Conservation (phyloP, 2,329 filamentous ascomycete genomes). For the Microsporum audouinii region DNA sequence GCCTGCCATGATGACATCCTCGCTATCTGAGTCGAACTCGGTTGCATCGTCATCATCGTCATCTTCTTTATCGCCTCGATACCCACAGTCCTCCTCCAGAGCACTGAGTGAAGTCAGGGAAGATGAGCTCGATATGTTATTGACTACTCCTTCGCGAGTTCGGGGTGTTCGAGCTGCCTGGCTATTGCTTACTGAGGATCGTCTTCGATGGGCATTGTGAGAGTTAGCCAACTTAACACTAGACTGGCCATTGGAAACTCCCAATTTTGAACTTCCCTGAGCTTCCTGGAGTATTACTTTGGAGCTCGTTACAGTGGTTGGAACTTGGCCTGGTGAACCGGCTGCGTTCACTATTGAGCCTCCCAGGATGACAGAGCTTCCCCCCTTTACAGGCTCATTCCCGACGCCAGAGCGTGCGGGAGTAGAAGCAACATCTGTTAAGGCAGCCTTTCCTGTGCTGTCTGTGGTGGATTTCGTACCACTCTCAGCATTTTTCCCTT, state of each 20-base stretch:
- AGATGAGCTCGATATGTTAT: not conserved
- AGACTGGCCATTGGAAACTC: not conserved
- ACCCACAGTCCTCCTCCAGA: not conserved
- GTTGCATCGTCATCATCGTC: not conserved
- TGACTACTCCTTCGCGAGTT: not conserved
- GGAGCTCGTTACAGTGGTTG: not conserved
- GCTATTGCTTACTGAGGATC: not conserved
- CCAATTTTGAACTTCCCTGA: not conserved
- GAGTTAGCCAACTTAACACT: not conserved
- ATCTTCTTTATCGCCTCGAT: constrained; percentile 1
- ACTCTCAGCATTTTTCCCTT: not conserved
- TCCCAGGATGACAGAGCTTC: not conserved
- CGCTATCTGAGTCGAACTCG: not conserved
- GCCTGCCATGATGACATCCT: not conserved
- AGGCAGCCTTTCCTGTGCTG: not conserved
- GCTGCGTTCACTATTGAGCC: not conserved
- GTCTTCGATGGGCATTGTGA: not conserved
- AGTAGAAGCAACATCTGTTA: not conserved
- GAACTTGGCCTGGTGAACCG: not conserved
- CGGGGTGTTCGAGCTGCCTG: not conserved
- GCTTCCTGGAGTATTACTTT: no score
- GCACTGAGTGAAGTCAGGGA: not conserved
- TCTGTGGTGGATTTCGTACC: not conserved
- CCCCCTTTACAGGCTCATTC: not conserved
- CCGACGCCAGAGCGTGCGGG: not conserved